Percentiles rank a stretch among this genome's conserved stretches.
Conservation (phyloP, 2,329 filamentous ascomycete species). For the Epichloe hybrida region DNA sequence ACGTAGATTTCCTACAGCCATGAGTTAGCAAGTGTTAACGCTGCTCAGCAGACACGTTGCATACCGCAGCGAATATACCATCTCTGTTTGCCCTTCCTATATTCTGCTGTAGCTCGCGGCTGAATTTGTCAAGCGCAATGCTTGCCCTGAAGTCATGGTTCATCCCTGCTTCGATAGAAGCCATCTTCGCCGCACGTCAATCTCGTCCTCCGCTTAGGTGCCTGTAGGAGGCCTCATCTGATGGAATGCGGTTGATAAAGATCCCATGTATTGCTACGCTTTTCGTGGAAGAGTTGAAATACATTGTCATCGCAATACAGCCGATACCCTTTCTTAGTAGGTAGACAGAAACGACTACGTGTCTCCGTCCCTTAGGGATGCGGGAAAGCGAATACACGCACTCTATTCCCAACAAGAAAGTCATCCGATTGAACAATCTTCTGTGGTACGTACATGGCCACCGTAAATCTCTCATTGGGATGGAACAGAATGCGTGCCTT, state of each 20-base stretch:
- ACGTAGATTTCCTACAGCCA: no score
- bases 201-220: background rate
- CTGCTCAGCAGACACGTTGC: background rate
- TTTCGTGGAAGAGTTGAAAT: background rate
- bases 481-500: background rate
- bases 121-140: background rate
- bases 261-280: conserved; percentile 9
- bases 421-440: background rate
- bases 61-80: background rate
- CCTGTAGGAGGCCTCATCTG: background rate
- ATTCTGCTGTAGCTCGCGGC: background rate
- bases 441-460: background rate
- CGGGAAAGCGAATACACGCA: background rate
- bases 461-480: background rate
- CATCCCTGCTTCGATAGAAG: background rate
- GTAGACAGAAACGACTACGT: background rate
- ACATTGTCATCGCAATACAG: background rate
- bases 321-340: background rate
- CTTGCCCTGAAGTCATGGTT: background rate
- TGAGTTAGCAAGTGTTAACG: background rate
- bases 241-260: conserved; percentile 7
- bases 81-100: background rate
- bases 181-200: background rate
- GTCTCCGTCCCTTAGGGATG: background rate
- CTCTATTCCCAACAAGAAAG: background rate